Evolutionary conservation across 257 asterid genomes (phyloP), one percentile per base, ranked within the genome.

Genomic region (Catharanthus roseus): DNA sequence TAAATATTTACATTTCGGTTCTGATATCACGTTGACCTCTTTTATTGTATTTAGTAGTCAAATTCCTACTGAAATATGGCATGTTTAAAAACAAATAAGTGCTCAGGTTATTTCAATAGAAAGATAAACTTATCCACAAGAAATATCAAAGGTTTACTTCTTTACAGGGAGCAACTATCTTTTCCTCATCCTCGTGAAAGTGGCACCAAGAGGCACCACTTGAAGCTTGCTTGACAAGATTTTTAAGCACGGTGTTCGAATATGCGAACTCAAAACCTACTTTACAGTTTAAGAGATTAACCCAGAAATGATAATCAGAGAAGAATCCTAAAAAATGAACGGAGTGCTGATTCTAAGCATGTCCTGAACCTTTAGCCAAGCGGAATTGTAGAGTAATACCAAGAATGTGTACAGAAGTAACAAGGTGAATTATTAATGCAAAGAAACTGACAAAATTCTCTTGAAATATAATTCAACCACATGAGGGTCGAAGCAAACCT

Each of bases 401-500:
- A 47, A 47, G 53, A 47, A 47, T 47, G 49, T 64, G 61, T 73
- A 16, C 21, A 24, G 12, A 15, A 29, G 42, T 58, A 55, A 24
- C 8, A 15, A n/a, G 10, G 21, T 23, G 42, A 72, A 15, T 12
- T 44, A 58, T 2, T 36, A 64, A 45, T 16, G 16, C 62, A 53
- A 13, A 34, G 21, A 51, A 11, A 49, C 29, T 18, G 26, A 13
- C 24, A 11, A 12, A 29, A 51, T 28, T 53, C 16, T 51, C 39
- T 12, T 13, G 12, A 34, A 42, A 15, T 64, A 36, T 57, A 33
- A 77, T 58, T 56, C 42, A 8, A 50, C 44, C 31, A 29, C 21
- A 65, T 19, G 55, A 36, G 69, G 42, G 39, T 26, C 54, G 36
- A 76, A 72, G 70, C 86, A 44, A 67, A 93, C 99, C 99, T 93